Base-by-base conservation (phyloP, 2,329 filamentous ascomycete species). In the Diaporthe vaccinii region DNA sequence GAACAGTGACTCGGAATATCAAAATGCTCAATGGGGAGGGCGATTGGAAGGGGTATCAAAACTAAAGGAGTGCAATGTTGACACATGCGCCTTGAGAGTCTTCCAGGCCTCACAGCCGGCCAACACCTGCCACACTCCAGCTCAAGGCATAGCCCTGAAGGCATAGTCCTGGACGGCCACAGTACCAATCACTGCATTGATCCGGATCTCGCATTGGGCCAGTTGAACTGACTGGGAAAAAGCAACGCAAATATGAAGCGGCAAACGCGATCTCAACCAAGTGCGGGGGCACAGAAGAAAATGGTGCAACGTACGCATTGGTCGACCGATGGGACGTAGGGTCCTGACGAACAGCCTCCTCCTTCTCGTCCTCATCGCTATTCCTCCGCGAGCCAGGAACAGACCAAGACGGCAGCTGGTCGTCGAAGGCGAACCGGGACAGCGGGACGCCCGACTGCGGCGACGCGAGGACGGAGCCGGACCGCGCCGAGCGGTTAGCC, bases 291-390 rank as follows among this genome's bases (percentile, higher is more conserved):
- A 61, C 57, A 80, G 31, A 75, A 31, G 36, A 44, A 68, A 77
- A 71, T 25, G 31, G 57, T 44, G 58, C 34, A 62, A 95, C 95
- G 92, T 91, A 97, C 95, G 93, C 91, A 83, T 94, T 94, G 69
- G 91, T 92, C 65, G 93, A 91, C 74, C 94, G 90, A 81, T 94
- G 93, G 79, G 92, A 92, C 49, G 92, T 91, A n/a, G 91, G 88
- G 79, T 93, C 89, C 82, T 93, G 89, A 78, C 91, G 88, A 80
- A 93, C 90, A 77, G 93, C 91, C 79, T 93, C 91, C 81, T 95
- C 93, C 81, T 96, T 95, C 80, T 98, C 95, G 79, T 96, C 94
- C 79, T 96, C 94, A 82, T 98, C 94, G 72, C 96, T 98, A 82
- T 98, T 97, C 78, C 96, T 93, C 78, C 96, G 91, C 77, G 96